Conservation (phyloP, 148 eudicot species). For the Vaccinium macrocarpon region DNA sequence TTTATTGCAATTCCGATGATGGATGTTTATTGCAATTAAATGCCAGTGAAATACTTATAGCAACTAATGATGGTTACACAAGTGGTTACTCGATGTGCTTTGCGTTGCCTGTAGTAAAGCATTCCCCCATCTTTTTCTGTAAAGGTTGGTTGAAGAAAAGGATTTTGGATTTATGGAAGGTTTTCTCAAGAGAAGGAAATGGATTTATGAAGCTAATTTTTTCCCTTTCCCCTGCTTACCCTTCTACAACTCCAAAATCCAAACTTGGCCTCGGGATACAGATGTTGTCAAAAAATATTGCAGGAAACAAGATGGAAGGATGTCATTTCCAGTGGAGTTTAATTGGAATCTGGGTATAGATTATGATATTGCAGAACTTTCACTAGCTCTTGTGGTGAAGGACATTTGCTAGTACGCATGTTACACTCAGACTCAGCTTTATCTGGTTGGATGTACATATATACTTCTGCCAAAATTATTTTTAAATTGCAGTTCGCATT, state of each 20-base stretch:
- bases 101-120: background rate
- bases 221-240: background rate
- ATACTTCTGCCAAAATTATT: background rate
- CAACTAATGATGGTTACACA: background rate
- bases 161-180: background rate
- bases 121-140: background rate
- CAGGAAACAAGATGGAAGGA: background rate
- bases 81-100: background rate
- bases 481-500: background rate
- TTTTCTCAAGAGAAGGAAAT: background rate
- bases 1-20: background rate
- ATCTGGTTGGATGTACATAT: conserved; percentile 3
- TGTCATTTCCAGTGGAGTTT: background rate
- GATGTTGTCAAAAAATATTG: background rate
- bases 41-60: background rate
- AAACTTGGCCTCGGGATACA: background rate
- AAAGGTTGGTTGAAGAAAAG: background rate
- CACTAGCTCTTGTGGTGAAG: background rate
- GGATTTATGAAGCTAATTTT: background rate
- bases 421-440: background rate
- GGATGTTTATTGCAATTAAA: background rate
- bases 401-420: background rate
- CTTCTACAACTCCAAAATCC: background rate
- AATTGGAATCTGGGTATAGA: background rate
- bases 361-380: background rate